Evolutionary conservation across 192 early-diverging fungal species (phyloP), one percentile per base, ranked within the genome.

Genomic region (Backusella circina): DNA sequence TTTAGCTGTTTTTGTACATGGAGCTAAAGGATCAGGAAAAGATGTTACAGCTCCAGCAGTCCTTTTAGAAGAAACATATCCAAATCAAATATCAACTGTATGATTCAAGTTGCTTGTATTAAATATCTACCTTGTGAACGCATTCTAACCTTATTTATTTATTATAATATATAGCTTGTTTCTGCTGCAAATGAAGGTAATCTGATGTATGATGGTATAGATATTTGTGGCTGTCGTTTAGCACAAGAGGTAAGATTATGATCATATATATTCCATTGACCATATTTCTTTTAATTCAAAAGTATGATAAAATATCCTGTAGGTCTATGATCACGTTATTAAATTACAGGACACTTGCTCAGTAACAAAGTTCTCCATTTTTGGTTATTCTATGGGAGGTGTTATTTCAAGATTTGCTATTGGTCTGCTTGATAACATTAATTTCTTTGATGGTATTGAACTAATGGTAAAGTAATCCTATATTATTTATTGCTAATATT

Each of bases 1-100:
- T 61, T 61, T 61, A 61, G 54, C 23, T 61, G 54, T 61, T 61
- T 61, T 61, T 61, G 54, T 61, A 61, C 54, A 61, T 61, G 54
- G 54, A 26, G 54, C 54, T 28, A 28, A 61, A 28, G 54, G 54
- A 61, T 61, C 10, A 28, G 54, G 23, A 9, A 61, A 28, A 61
- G 21, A 61, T 2, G 54, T 61, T 61, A 61, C 54, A 28, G 23
- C 23, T 3, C 54, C 54, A 61, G 54, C 54, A 61, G 23, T 8
- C 9, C 26, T 61, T 10, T 61, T 61, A 61, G 54, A 61, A 61
- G 54, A 61, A 61, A 2, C 23, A 3, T 61, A 61, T 28, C 21
- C 54, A 26, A 8, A 61, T 61, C 54, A 61, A 61, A 28, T 61
- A 61, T 61, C 23, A 61, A 12, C 54, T 61, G 54, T 61, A 61